These are phyloP conservation scores for Escovopsis sp. DNA, from an alignment of 2,329 filamentous ascomycete genomes.

Conservation along the genomic window DNA sequence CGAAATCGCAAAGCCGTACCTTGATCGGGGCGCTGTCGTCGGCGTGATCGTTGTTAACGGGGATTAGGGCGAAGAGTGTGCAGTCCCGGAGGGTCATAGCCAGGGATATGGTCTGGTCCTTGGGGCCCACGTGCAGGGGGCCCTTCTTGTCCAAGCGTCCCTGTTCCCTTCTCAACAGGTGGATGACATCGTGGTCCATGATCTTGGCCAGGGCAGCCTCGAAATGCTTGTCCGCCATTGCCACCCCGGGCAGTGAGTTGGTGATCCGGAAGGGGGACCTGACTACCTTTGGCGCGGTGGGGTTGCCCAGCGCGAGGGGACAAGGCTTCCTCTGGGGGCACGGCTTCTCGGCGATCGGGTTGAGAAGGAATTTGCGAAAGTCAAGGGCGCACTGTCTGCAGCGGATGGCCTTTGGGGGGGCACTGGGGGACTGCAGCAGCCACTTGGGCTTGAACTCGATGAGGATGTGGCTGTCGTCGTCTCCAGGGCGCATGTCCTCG, in stretches of 20 bases:
- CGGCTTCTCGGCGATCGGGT: slow-evolving; percentile 18
- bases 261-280: slow-evolving; percentile 27
- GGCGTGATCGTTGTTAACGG: not conserved
- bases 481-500: slow-evolving; percentile 48
- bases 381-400: slow-evolving; percentile 61
- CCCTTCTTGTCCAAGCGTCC: slow-evolving; percentile 28
- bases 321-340: slow-evolving; percentile 37
- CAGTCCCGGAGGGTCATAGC: slow-evolving; percentile 76
- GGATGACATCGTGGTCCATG: slow-evolving; percentile 20
- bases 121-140: slow-evolving; percentile 26
- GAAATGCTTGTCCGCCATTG: slow-evolving; percentile 13
- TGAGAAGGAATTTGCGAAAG: slow-evolving; percentile 20
- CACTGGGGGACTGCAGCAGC: slow-evolving; percentile 61
- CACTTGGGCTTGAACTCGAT: slow-evolving; percentile 79
- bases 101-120: slow-evolving; percentile 39
- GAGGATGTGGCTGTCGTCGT: slow-evolving; percentile 22
- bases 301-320: slow-evolving; percentile 47
- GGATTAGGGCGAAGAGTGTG: slow-evolving; percentile 55
- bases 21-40: slow-evolving; percentile 22
- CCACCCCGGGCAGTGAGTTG: slow-evolving; percentile 16
- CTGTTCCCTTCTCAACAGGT: slow-evolving; percentile 21
- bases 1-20: slow-evolving; percentile 58
- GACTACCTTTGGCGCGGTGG: slow-evolving; percentile 29
- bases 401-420: slow-evolving; percentile 44
- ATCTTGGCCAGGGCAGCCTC: slow-evolving; percentile 14